phyloP scores from a whole-genome alignment of 2,329 filamentous ascomycete species.

The Neofusicoccum umdonicola region DNA sequence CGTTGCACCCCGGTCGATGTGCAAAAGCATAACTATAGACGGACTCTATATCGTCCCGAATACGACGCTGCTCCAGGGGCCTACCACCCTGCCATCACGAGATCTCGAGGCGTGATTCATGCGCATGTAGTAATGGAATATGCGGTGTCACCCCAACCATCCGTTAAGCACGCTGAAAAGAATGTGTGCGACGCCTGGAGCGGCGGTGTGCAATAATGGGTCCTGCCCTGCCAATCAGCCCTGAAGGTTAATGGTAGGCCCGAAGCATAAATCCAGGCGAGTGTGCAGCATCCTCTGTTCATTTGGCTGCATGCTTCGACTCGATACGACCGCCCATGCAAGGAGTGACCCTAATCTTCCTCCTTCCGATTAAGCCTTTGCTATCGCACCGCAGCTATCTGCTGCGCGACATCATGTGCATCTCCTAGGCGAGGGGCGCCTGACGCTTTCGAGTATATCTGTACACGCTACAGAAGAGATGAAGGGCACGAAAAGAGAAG shows the following conservation, averaged over 20 bases:
- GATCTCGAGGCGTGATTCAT: constrained; percentile 11
- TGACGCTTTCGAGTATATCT: not conserved
- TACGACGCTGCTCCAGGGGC: constrained; percentile 10
- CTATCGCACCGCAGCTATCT: not conserved
- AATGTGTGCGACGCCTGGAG: constrained; percentile 1
- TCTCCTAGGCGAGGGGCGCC: constrained; percentile 3
- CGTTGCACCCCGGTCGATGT: constrained; percentile 4
- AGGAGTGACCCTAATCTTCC: not conserved
- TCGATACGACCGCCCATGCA: constrained; percentile 5
- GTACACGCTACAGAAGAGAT: not conserved
- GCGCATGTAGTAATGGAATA: constrained; percentile 6
- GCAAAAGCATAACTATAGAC: constrained; percentile 14
- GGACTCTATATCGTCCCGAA: constrained; percentile 6
- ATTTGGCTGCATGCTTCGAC: not conserved
- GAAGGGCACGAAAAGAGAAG: not conserved
- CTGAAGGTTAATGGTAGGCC: constrained; percentile 4
- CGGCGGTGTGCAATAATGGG: constrained; percentile 1
- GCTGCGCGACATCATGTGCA: constrained; percentile 7
- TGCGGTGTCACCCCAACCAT: constrained; percentile 11
- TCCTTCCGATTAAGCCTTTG: constrained; percentile 1
- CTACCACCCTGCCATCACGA: not conserved
- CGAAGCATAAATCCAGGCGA: constrained; percentile 8
- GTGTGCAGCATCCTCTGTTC: constrained; percentile 9
- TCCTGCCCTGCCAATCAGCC: not conserved
- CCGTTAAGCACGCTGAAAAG: constrained; percentile 3